Evolutionary conservation across 23 red algal species (phyloP).

Genomic region (Cyanidium caldarium): DNA sequence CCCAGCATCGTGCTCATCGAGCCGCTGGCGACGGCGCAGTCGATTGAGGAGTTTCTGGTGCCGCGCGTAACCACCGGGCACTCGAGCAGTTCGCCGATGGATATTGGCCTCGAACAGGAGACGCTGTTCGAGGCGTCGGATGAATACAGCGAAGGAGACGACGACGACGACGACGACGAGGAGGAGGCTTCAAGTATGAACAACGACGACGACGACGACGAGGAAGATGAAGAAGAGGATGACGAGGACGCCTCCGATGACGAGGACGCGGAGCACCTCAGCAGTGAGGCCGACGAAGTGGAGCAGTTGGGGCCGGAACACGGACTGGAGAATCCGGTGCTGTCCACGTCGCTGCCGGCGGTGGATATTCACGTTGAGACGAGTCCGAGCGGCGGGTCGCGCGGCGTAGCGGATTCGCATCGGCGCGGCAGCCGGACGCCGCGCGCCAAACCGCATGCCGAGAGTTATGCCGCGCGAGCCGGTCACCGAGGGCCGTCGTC

Average conservation of each 20-base stretch:
- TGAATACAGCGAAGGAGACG: slow-evolving; percentile 11
- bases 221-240: slow-evolving; percentile 2
- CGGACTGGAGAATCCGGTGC: slow-evolving; percentile 26
- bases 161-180: slow-evolving; percentile 23
- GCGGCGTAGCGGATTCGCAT: neutral
- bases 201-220: neutral
- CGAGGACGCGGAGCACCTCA: neutral
- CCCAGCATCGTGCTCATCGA: slow-evolving; percentile 68
- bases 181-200: neutral
- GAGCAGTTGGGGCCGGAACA: slow-evolving; percentile 25
- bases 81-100: neutral
- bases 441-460: neutral
- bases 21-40: slow-evolving; percentile 52
- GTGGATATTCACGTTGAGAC: slow-evolving; percentile 15
- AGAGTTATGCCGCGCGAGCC: neutral
- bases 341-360: slow-evolving; percentile 36
- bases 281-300: slow-evolving; percentile 5
- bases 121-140: slow-evolving; percentile 20
- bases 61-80: slow-evolving; percentile 9
- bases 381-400: neutral
- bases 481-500: neutral
- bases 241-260: neutral
- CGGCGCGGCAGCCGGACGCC: neutral
- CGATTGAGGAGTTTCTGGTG: slow-evolving; percentile 68
- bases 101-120: neutral